Conservation (phyloP, 2,329 filamentous ascomycete genomes). For the Aureobasidium sp. region DNA sequence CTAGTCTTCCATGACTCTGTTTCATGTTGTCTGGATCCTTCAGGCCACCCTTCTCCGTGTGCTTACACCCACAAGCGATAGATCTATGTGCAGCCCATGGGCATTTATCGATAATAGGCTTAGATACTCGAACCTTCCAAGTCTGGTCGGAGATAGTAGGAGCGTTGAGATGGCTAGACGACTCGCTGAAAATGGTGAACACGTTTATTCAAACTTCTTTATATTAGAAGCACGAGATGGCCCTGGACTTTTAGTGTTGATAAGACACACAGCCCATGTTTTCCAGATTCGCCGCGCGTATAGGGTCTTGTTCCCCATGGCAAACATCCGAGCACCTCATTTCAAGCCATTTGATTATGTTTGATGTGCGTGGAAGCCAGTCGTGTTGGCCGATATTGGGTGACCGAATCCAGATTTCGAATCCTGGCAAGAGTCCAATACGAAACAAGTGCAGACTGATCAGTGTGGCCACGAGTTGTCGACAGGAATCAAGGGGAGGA, state of each 20-base stretch:
- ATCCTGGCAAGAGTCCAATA: not conserved
- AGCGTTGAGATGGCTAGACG: not conserved
- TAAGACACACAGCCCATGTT: not conserved
- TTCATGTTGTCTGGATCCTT: not conserved
- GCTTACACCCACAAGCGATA: no score
- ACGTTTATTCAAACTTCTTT: not conserved
- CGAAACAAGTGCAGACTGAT: not conserved
- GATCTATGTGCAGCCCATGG: no score
- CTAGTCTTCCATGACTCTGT: not conserved
- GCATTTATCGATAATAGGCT: no score
- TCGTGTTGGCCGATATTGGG: not conserved
- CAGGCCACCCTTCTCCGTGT: not conserved
- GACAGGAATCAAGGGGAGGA: not conserved
- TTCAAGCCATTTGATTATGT: not conserved
- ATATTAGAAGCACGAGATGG: slow-evolving; percentile 5
- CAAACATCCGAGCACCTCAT: not conserved
- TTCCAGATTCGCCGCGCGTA: no score
- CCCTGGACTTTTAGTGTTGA: not conserved
- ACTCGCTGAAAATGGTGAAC: not conserved
- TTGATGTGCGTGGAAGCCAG: not conserved
- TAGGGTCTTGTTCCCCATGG: not conserved
- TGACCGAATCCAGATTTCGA: not conserved
- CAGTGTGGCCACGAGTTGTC: not conserved
- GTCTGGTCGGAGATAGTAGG: not conserved
- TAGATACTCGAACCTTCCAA: no score